Base-by-base conservation (phyloP, 169 alveolate genomes). In the Theileria parva region DNA sequence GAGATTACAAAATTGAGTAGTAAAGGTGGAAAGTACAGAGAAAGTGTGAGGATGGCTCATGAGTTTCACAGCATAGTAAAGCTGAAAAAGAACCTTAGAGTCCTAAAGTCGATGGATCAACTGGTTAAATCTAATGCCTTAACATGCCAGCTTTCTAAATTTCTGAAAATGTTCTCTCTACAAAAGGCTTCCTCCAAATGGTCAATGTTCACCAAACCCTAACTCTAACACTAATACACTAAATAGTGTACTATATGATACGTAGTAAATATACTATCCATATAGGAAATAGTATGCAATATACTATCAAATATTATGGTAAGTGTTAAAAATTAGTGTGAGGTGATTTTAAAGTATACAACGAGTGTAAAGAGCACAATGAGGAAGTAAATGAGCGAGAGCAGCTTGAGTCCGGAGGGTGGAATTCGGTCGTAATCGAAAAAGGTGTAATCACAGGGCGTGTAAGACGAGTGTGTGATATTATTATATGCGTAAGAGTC, bases 1-100 rank as follows among this genome's bases (percentile, higher is more conserved):
- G 90, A 74, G 78, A 88, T 80, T 63, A 80, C 77, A 50, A 87
- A 60, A 53, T 85, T 72, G 23, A 79, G 66, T 23, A 34, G 39
- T 21, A 77, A 74, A 50, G 85, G 91, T 55, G 91, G 81, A 25
- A 85, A 85, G 63, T 74, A 85, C 48, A 68, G 77, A 63, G 68
- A 55, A 61, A 85, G 91, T 39, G 85, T 85, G 51, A 77, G 74
- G 63, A 77, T 70, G 70, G 91, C 91, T 32, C 77, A 78, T 55
- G 87, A 85, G 70, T 85, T 85, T 83, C 87, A 85, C 59, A 55
- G 68, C 66, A 77, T 85, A 34, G 81, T 81, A 17, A 85, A 74
- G 70, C 71, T 85, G 44, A 68, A 73, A 9, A 59, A 61, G 27
- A 78, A 85, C 80, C 72, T 85, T n/a, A 79, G 79, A n/a, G 79